Percentiles rank a stretch among this genome's conserved stretches.
These are phyloP conservation scores for Scolecobasidium constrictum DNA, from an alignment of 2,329 filamentous ascomycete genomes.

Conservation along the genomic window DNA sequence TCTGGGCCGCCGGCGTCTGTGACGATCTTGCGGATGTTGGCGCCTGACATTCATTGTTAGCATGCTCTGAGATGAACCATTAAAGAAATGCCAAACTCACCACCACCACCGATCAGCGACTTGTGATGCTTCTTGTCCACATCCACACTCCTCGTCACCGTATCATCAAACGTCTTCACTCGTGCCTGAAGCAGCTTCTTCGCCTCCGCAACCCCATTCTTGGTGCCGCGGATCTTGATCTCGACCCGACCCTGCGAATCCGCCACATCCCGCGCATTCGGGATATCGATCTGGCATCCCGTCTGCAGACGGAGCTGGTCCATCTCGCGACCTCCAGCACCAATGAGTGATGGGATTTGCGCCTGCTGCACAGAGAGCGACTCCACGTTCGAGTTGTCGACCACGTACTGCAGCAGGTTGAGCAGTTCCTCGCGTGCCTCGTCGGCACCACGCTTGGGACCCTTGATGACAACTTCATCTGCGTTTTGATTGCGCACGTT, in stretches of 20 bases:
- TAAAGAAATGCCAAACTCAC: constrained; percentile 41
- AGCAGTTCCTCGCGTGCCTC: constrained; percentile 85
- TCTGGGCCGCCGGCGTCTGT: constrained; percentile 80
- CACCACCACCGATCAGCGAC: constrained; percentile 76
- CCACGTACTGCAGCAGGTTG: constrained; percentile 76
- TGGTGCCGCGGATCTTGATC: constrained; percentile 85
- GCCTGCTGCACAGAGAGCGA: constrained; percentile 79
- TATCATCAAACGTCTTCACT: constrained; percentile 78
- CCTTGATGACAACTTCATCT: constrained; percentile 84
- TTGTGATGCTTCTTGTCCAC: constrained; percentile 94
- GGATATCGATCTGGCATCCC: constrained; percentile 85
- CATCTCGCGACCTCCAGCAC: constrained; percentile 79
- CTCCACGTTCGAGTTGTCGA: constrained; percentile 74
- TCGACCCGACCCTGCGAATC: constrained; percentile 61
- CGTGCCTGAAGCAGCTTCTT: constrained; percentile 86
- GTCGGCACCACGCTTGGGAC: constrained; percentile 86
- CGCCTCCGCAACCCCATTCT: constrained; percentile 79
- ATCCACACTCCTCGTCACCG: constrained; percentile 71
- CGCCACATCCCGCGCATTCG: constrained; percentile 61
- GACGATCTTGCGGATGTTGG: constrained; percentile 79
- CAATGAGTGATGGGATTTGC: constrained; percentile 89
- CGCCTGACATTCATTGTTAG: constrained; percentile 44
- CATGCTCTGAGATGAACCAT: background rate
- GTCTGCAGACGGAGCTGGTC: constrained; percentile 78
- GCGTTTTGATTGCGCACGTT: constrained; percentile 59